Evolutionary conservation across 225 moss, liverwort and hornwort genomes (phyloP).

Genomic region (Pseudoscleropodium purum): DNA sequence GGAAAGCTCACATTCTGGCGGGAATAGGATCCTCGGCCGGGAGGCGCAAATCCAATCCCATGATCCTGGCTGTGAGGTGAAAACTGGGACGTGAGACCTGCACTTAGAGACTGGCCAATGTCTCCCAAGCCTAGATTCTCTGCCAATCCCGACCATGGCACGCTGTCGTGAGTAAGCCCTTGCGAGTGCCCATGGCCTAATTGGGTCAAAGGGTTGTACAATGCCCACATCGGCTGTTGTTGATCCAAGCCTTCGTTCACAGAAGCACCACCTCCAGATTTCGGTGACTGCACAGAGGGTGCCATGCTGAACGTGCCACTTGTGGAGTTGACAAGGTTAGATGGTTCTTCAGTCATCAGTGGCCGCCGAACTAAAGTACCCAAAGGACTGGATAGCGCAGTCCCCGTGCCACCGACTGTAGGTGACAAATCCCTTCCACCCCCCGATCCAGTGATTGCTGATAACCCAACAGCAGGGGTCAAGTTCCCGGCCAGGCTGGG

Average conservation of each 20-base stretch:
- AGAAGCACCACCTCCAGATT: constrained; percentile 19
- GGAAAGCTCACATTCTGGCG: constrained; percentile 30
- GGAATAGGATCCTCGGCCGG: constrained; percentile 21
- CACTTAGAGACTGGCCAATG: constrained; percentile 30
- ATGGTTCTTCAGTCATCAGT: constrained; percentile 19
- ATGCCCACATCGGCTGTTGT: constrained; percentile 37
- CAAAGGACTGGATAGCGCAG: constrained; percentile 19
- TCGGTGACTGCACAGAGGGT: constrained; percentile 39
- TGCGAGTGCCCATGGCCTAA: constrained; percentile 33
- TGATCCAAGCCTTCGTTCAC: constrained; percentile 33
- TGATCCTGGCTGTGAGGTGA: constrained; percentile 25
- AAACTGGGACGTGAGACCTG: constrained; percentile 34
- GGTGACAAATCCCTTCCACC: constrained; percentile 28
- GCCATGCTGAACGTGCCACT: constrained; percentile 31
- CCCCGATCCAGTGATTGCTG: constrained; percentile 28
- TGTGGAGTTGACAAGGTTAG: constrained; percentile 26
- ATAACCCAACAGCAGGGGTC: constrained; percentile 33
- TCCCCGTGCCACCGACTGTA: constrained; percentile 19
- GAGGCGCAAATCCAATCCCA: constrained; percentile 32
- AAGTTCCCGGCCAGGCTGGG: constrained; percentile 26
- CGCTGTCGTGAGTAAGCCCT: constrained; percentile 14
- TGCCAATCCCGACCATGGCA: constrained; percentile 40
- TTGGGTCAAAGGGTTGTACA: constrained; percentile 22
- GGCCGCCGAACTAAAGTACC: constrained; percentile 23
- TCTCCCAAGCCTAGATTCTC: constrained; percentile 47